phyloP scores from a whole-genome alignment of 2,329 filamentous ascomycete species.

The Leptographium radiaticola region DNA sequence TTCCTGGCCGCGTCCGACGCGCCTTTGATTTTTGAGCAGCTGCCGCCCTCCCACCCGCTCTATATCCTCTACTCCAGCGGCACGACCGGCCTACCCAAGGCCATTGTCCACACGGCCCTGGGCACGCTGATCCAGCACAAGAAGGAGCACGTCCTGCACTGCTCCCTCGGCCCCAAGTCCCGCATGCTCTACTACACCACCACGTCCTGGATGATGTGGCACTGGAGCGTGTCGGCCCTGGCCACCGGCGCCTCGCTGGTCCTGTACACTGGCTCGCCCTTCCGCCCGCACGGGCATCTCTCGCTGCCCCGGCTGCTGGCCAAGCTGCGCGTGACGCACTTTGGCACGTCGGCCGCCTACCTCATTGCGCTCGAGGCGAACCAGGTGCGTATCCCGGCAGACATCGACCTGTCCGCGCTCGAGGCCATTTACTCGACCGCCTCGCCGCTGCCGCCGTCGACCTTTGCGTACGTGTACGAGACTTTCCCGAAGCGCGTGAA shows the following conservation, averaged over 20 bases:
- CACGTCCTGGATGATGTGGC: conserved; percentile 96
- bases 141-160: conserved; percentile 86
- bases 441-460: conserved; percentile 82
- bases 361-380: conserved; percentile 82
- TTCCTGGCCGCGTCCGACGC: conserved; percentile 32
- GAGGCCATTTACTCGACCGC: conserved; percentile 90
- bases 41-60: conserved; percentile 74
- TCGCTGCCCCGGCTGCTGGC: conserved; percentile 76
- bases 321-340: conserved; percentile 73
- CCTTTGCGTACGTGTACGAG: conserved; percentile 78
- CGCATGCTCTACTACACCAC: conserved; percentile 89
- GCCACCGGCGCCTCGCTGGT: conserved; percentile 73
- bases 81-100: conserved; percentile 78
- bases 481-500: conserved; percentile 73
- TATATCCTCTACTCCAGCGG: conserved; percentile 92
- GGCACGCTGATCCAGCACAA: conserved; percentile 93
- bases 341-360: conserved; percentile 90
- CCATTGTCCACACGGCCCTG: conserved; percentile 82
- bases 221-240: conserved; percentile 83
- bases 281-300: conserved; percentile 63
- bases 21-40: conserved; percentile 55
- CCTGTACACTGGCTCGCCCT: conserved; percentile 87
- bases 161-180: conserved; percentile 59
- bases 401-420: conserved; percentile 50
- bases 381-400: conserved; percentile 35